Conservation (phyloP, 345 rosid genomes). For the Stellera chamaejasme region DNA sequence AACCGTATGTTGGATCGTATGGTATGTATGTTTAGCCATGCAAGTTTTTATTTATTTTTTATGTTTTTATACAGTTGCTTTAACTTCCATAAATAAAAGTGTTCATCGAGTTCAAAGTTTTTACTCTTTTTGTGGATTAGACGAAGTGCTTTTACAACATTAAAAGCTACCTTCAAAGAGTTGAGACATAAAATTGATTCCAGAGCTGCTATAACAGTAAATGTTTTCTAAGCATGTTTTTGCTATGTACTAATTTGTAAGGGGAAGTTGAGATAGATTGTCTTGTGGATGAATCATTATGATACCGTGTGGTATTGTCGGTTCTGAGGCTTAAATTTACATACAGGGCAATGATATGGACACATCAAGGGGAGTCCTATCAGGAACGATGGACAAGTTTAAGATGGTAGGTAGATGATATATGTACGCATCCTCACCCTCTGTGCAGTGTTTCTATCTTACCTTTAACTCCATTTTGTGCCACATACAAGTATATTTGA, state of each 20-base stretch:
- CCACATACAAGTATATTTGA: not conserved
- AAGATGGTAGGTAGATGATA: conserved; percentile 47
- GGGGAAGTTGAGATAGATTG: too few relatives aligned
- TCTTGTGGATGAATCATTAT: too few relatives aligned
- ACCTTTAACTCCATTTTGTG: not conserved
- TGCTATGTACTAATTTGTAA: too few relatives aligned
- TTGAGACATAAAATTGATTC: too few relatives aligned
- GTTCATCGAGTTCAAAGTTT: too few relatives aligned
- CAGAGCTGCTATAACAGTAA: too few relatives aligned
- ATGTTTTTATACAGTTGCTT: not conserved
- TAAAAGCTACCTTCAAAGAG: too few relatives aligned
- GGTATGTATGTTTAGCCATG: conserved; percentile 27
- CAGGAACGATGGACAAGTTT: conserved; percentile 91
- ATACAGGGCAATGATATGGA: conserved; percentile 87
- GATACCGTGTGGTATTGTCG: not conserved
- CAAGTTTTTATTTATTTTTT: not conserved
- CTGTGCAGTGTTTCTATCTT: not conserved
- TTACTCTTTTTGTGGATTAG: too few relatives aligned
- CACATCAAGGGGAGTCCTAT: conserved; percentile 71
- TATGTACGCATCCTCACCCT: not conserved
- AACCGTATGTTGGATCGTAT: conserved; percentile 76
- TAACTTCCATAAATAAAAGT: too few relatives aligned
- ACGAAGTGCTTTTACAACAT: too few relatives aligned
- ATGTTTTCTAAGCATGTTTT: too few relatives aligned
- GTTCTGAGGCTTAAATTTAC: conserved; percentile 12